Percentiles rank a stretch among this genome's conserved stretches.
Evolutionary conservation across 345 rosid genomes (phyloP).

Genomic region (Boechera stricta): DNA sequence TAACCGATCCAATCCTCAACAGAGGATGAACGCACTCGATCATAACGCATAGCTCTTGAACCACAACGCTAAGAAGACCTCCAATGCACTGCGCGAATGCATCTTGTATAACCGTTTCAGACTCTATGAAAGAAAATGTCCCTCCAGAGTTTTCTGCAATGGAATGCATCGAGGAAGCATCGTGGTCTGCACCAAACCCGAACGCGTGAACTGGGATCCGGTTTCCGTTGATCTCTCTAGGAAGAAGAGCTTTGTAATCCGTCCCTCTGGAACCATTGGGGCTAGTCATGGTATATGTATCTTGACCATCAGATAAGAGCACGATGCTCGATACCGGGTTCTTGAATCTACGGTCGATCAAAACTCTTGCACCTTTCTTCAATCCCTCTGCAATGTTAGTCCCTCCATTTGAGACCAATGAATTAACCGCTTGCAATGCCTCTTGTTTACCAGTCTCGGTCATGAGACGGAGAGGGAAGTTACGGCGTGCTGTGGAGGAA

Average conservation of each 20-base stretch:
- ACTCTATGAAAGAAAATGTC: conserved; percentile 97
- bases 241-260: conserved; percentile 68
- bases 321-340: conserved; percentile 87
- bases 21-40: conserved; percentile 60
- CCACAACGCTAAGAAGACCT: conserved; percentile 91
- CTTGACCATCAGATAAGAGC: conserved; percentile 94
- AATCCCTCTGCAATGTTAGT: conserved; percentile 95
- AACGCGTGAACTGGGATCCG: conserved; percentile 90
- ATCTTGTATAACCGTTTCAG: conserved; percentile 90
- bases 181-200: conserved; percentile 95
- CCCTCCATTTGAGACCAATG: conserved; percentile 84
- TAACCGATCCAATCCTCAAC: conserved; percentile 63
- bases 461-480: conserved; percentile 87
- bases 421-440: conserved; percentile 86
- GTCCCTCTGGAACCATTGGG: conserved; percentile 47
- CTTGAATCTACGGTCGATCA: conserved; percentile 78
- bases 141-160: conserved; percentile 88
- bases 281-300: conserved; percentile 74
- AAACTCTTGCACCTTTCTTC: conserved; percentile 81
- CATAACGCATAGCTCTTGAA: conserved; percentile 69
- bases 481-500: conserved; percentile 86
- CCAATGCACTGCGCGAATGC: conserved; percentile 99
- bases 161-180: conserved; percentile 90
- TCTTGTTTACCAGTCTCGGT: conserved; percentile 76
- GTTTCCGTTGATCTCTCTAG: conserved; percentile 56